Conservation (phyloP, 345 rosid genomes). For the Anastatica hierochuntica region DNA sequence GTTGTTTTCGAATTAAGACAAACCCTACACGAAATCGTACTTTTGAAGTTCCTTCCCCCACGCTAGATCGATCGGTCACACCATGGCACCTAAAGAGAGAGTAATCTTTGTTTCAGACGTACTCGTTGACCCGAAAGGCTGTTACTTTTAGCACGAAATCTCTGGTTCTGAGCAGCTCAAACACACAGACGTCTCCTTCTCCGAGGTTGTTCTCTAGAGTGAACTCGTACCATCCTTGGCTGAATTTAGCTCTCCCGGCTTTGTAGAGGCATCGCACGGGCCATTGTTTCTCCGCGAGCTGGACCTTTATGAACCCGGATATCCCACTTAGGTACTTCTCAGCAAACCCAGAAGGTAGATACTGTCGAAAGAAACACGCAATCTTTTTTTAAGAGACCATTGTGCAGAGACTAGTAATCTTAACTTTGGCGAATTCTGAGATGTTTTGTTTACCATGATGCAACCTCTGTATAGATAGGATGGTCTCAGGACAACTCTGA, state of each 20-base stretch:
- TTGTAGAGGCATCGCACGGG: slow-evolving; percentile 78
- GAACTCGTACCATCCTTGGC: slow-evolving; percentile 93
- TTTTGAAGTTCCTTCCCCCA: slow-evolving; percentile 6
- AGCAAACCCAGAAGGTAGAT: slow-evolving; percentile 79
- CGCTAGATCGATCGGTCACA: slow-evolving; percentile 6
- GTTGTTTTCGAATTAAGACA: slow-evolving; percentile 17
- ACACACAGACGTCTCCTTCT: slow-evolving; percentile 83
- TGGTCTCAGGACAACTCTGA: slow-evolving; percentile 78
- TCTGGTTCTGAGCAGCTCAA: slow-evolving; percentile 60
- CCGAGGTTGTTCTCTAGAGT: slow-evolving; percentile 70
- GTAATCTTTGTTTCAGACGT: slow-evolving; percentile 18
- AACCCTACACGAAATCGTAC: slow-evolving; percentile 17
- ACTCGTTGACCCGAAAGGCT: slow-evolving; percentile 45
- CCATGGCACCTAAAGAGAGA: slow-evolving; percentile 4
- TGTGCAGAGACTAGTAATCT: background rate
- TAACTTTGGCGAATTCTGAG: background rate
- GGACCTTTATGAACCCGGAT: slow-evolving; percentile 74
- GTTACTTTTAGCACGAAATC: slow-evolving; percentile 79
- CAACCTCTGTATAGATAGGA: slow-evolving; percentile 74
- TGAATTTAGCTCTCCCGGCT: slow-evolving; percentile 80
- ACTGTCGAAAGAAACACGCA: slow-evolving; percentile 33
- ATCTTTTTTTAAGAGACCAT: background rate
- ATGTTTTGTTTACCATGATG: slow-evolving; percentile 53
- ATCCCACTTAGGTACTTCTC: slow-evolving; percentile 73
- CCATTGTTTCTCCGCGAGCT: slow-evolving; percentile 73